phyloP scores from a whole-genome alignment of 768 basidiomycete genomes.

The Neoboletus magnificus region DNA sequence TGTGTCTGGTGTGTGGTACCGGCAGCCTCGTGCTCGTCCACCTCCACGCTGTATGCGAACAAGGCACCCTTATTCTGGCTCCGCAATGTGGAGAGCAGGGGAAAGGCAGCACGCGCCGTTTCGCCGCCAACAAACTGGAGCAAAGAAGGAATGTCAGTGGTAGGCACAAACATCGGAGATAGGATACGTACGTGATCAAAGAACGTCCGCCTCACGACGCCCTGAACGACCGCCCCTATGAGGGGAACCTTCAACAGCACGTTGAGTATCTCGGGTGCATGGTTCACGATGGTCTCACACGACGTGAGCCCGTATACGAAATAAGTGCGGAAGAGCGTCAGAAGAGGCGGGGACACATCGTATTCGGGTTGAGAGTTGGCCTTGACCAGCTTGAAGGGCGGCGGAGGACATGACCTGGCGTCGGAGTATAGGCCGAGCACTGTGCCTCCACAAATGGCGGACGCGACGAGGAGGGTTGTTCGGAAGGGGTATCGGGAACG shows the following conservation, averaged over 20 bases:
- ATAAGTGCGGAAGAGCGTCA: constrained; percentile 64
- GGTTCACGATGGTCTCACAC: constrained; percentile 70
- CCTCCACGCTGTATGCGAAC: constrained; percentile 85
- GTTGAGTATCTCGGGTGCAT: constrained; percentile 63
- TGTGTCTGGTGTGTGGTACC: constrained; percentile 12
- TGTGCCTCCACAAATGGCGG: constrained; percentile 18
- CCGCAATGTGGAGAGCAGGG: constrained; percentile 61
- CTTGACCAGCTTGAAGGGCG: constrained; percentile 15
- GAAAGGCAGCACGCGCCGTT: constrained; percentile 63
- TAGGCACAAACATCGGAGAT: neutral
- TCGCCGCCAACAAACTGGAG: constrained; percentile 89
- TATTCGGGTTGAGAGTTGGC: neutral
- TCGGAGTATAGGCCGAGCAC: constrained; percentile 23
- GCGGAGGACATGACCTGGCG: constrained; percentile 23
- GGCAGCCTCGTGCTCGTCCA: constrained; percentile 56
- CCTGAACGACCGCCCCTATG: constrained; percentile 60
- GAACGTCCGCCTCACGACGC: constrained; percentile 74
- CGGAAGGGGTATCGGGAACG: constrained; percentile 8
- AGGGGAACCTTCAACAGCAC: constrained; percentile 47
- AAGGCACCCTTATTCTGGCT: constrained; percentile 68
- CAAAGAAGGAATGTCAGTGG: neutral
- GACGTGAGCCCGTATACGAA: constrained; percentile 81
- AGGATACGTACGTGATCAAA: constrained; percentile 64
- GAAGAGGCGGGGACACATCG: constrained; percentile 24
- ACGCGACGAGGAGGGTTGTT: constrained; percentile 13